Evolutionary conservation across 768 basidiomycete genomes (phyloP).

Genomic region (Mycena alexandri): DNA sequence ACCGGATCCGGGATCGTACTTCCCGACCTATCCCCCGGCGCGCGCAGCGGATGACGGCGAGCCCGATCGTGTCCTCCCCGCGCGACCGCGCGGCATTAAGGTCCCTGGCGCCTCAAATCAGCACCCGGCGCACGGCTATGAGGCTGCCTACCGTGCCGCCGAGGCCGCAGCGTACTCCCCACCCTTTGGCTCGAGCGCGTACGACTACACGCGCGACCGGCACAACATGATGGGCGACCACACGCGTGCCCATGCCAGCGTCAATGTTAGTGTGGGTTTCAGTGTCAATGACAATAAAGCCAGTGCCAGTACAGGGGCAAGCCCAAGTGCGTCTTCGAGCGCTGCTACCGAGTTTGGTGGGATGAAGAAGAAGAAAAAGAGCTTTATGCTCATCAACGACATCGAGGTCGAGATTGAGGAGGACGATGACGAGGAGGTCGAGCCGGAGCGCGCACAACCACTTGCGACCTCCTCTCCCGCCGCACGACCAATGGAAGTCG

Average conservation of each 20-base stretch:
- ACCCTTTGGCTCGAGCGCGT: conserved; percentile 32
- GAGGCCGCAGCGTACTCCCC: conserved; percentile 37
- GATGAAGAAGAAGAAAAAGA: conserved; percentile 33
- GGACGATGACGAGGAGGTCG: conserved; percentile 20
- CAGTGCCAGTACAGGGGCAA: not conserved
- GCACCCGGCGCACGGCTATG: conserved; percentile 16
- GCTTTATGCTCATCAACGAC: conserved; percentile 33
- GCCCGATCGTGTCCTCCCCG: conserved; percentile 30
- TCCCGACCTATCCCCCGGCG: conserved; percentile 29
- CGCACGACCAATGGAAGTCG: not conserved
- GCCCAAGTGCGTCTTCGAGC: no score
- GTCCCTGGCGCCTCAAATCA: not conserved
- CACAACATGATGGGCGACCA: conserved; percentile 8
- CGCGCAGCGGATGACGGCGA: conserved; percentile 37
- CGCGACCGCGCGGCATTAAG: not conserved
- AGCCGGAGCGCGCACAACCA: not conserved
- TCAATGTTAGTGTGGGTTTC: no score
- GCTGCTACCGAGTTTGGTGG: not conserved
- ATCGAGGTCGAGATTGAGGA: conserved; percentile 35
- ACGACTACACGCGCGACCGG: conserved; percentile 29
- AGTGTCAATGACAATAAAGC: no score
- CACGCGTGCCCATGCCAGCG: no score
- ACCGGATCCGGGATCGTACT: conserved; percentile 8
- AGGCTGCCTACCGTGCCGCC: conserved; percentile 35
- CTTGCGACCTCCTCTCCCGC: no score